Conservation (phyloP, 306 rosid species). For the Glycine tomentella region DNA sequence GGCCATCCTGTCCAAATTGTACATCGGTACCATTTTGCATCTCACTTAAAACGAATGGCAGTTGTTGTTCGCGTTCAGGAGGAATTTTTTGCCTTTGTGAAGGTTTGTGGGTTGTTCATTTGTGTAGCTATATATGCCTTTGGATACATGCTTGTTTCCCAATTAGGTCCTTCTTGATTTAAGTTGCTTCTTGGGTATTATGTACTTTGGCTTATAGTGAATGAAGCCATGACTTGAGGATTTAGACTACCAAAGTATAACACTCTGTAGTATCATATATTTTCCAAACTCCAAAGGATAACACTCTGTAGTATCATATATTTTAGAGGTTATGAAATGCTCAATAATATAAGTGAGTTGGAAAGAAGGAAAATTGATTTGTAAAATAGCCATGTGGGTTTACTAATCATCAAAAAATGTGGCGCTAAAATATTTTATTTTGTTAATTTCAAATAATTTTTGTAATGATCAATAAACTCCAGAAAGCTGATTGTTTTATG, state of each 20-base stretch:
- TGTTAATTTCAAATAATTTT: too few species aligned
- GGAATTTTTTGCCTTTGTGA: constrained; percentile 88
- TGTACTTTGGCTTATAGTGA: constrained; percentile 11
- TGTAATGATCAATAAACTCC: too few species aligned
- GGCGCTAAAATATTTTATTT: too few species aligned
- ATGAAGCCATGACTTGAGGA: constrained; percentile 14
- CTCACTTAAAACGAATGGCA: constrained; percentile 95
- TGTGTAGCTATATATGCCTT: constrained; percentile 19
- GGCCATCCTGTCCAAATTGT: constrained; percentile 91
- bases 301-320: too few species aligned
- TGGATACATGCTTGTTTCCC: constrained; percentile 32
- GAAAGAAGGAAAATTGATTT: too few species aligned
- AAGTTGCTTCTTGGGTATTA: constrained; percentile 13
- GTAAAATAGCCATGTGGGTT: too few species aligned
- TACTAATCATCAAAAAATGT: too few species aligned
- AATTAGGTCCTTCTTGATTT: constrained; percentile 12
- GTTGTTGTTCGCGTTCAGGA: constrained; percentile 95
- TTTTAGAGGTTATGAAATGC: too few species aligned
- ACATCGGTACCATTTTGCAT: constrained; percentile 97
- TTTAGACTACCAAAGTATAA: neutral
- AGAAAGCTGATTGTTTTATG: too few species aligned
- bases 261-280: neutral
- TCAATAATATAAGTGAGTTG: too few species aligned
- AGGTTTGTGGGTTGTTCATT: constrained; percentile 64
- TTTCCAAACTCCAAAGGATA: too few species aligned